Conservation (phyloP, 2,329 filamentous ascomycete species). For the Sporothrix pallida region DNA sequence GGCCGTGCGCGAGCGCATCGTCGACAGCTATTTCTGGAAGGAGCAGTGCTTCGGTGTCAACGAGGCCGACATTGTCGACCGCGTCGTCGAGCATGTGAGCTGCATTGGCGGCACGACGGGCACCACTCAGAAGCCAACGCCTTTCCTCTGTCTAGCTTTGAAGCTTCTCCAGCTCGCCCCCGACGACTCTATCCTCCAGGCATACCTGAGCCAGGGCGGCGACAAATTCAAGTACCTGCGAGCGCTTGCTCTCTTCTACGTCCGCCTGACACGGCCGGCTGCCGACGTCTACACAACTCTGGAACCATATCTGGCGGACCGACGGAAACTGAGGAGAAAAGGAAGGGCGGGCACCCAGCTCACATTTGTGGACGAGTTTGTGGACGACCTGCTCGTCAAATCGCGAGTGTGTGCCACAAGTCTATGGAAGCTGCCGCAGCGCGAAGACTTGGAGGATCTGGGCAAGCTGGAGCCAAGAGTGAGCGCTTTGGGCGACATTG, state of each 20-base stretch:
- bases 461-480: constrained; percentile 84
- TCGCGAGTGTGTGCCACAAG: constrained; percentile 90
- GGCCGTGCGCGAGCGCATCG: constrained; percentile 91
- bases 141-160: constrained; percentile 92
- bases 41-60: constrained; percentile 98
- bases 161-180: constrained; percentile 91
- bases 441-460: constrained; percentile 84
- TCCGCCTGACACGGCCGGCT: constrained; percentile 83
- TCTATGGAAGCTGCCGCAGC: constrained; percentile 85
- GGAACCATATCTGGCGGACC: constrained; percentile 82
- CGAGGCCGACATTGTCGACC: constrained; percentile 80
- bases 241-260: constrained; percentile 88
- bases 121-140: constrained; percentile 80
- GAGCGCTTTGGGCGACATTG: constrained; percentile 81
- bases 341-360: constrained; percentile 75
- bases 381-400: constrained; percentile 88
- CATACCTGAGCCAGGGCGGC: constrained; percentile 79
- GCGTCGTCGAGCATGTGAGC: constrained; percentile 79
- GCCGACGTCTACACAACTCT: constrained; percentile 79
- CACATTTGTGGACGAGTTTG: constrained; percentile 87
- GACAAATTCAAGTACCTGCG: constrained; percentile 85
- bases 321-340: constrained; percentile 79
- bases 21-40: constrained; percentile 97
- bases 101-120: constrained; percentile 91
- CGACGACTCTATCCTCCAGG: constrained; percentile 74